A percentile compares a stretch with the other conserved stretches of the same genome.
phyloP scores from a whole-genome alignment of 129 eudicot species.

The Glebionis coronaria region DNA sequence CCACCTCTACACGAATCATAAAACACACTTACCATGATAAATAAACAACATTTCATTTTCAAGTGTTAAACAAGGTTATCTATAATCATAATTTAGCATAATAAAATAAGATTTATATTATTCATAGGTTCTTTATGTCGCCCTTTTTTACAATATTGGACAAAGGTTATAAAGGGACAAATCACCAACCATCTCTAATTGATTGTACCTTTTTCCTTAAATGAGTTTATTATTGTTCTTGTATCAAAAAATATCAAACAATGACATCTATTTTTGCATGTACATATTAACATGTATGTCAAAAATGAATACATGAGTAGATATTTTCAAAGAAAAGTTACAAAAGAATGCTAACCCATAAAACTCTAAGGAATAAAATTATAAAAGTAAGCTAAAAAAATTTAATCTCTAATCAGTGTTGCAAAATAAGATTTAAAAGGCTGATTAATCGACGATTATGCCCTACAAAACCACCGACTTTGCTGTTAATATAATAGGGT shows the following conservation, averaged over 20 bases:
- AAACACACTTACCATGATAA: conserved; percentile 6
- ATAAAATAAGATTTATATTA: conserved; percentile 8
- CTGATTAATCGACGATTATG: no score
- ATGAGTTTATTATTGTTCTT: background rate
- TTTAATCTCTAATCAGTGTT: no score
- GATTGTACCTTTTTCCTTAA: background rate
- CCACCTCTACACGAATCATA: conserved; percentile 13
- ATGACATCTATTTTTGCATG: no score
- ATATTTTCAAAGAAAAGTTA: no score
- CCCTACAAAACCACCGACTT: no score
- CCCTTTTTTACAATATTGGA: conserved; percentile 9
- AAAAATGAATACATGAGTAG: no score
- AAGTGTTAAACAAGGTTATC: conserved; percentile 26
- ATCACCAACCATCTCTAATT: conserved; percentile 19
- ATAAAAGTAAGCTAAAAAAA: background rate
- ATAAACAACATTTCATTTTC: conserved; percentile 8
- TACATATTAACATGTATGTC: no score
- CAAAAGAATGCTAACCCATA: background rate
- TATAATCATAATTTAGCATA: conserved; percentile 6
- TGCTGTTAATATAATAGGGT: no score
- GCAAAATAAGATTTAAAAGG: no score
- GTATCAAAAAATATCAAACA: background rate
- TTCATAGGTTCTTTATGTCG: conserved; percentile 6
- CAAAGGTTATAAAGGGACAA: conserved; percentile 11
- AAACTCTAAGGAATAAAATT: background rate